A percentile compares a stretch with the other conserved stretches of the same genome.
Conservation (phyloP, 1,139 yeast genomes). For the Lodderomyces oxycetoniae region DNA sequence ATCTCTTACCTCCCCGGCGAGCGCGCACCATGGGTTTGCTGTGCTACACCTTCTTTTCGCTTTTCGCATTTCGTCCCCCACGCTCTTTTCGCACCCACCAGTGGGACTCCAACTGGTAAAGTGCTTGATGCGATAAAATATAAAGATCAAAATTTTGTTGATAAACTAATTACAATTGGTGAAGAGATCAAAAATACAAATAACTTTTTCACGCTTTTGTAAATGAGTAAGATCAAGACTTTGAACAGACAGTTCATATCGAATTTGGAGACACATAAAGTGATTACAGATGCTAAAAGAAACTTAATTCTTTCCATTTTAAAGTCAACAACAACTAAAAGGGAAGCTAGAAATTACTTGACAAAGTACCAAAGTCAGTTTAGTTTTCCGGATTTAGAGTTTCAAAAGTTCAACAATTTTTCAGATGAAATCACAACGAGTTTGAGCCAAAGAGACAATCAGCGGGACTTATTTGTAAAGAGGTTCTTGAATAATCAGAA, state of each 20-base stretch:
- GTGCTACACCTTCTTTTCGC: too few relatives aligned
- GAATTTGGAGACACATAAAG: constrained; percentile 32
- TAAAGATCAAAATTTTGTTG: too few relatives aligned
- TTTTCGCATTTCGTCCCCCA: too few relatives aligned
- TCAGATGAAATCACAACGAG: constrained; percentile 14
- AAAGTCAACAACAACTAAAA: constrained; percentile 69
- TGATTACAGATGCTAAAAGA: constrained; percentile 35
- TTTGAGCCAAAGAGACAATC: constrained; percentile 23
- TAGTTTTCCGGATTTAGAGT: constrained; percentile 21
- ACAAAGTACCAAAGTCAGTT: constrained; percentile 51
- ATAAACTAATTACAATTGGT: too few relatives aligned
- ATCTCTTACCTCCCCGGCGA: too few relatives aligned
- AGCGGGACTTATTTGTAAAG: constrained; percentile 37
- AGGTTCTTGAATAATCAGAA: constrained; percentile 35
- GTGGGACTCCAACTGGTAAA: too few relatives aligned
- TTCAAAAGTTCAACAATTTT: constrained; percentile 9
- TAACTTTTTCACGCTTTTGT: too few relatives aligned
- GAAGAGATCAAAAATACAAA: too few relatives aligned
- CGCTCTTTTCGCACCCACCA: too few relatives aligned
- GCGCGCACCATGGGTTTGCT: too few relatives aligned
- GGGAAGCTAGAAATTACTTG: constrained; percentile 67
- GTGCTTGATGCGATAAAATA: too few relatives aligned
- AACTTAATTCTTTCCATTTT: constrained; percentile 64
- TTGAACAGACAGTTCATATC: constrained; percentile 34
- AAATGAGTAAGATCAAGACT: constrained; percentile 33